Base-by-base conservation (phyloP, 1,139 yeast genomes). In the Saccharomyces hybrid region DNA sequence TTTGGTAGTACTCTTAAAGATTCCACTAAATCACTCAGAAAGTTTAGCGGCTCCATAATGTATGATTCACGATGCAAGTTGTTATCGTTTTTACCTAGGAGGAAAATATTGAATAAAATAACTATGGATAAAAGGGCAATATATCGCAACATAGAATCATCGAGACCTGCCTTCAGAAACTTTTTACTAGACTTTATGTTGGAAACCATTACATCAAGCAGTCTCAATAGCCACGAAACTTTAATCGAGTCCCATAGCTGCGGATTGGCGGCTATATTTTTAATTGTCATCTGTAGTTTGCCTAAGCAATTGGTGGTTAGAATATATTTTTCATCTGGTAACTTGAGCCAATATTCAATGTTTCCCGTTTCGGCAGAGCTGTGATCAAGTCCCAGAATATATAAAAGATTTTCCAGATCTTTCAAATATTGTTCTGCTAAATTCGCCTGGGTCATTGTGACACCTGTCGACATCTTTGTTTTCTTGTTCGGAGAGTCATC, bases 11-110 rank as follows among this genome's bases (percentile, higher is more conserved):
- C 71, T 50, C 69, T 71, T 2, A 63, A 63, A 19, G 70, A 73
- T 42, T 78, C 83, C 4, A 74, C 60, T 4, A 73, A 55, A 1
- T 60, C 64, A 42, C 72, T 70, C 5, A 78, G 53, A 52, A 77
- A 75, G 2, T 77, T 76, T 1, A 80, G 63, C 0, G 78, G 73
- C 3, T 72, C 70, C 5, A 65, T 61, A 19, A 81, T 62, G 55
- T 76, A 74, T 12, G 73, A 75, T 47, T 81, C 86, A 28, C 78
- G 63, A 55, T 74, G 75, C 1, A 81, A 60, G 49, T 69, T 72
- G 56, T 75, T 77, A 50, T 79, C 82, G 8, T 64, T 60, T 48
- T 74, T 65, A 12, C 72, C 69, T 8, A 78, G 67, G 24, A 75
- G 70, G 55, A 81, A 71, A 1, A 81, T 68, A 4, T 70, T 60